Evolutionary conservation across 1,284 basidiomycete species (phyloP), one percentile per base, ranked within the genome.

Genomic region (Apiotrichum veenhuisii): DNA sequence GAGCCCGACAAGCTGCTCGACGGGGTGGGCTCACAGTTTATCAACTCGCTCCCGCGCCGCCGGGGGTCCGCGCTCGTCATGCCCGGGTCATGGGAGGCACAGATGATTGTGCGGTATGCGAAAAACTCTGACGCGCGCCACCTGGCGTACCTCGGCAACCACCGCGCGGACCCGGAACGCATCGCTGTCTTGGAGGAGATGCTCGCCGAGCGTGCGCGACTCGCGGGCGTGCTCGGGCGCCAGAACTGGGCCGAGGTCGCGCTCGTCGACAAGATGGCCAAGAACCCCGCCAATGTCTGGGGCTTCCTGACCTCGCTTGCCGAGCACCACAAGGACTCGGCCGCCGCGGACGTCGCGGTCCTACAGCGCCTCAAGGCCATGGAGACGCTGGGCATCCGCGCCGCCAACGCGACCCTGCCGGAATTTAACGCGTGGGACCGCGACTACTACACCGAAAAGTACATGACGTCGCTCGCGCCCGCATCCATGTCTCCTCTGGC

Each of bases 181-280:
- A 60, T 78, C 58, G 79, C 83, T 25, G 82, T 85, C 5, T 75
- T 97, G 38, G 92, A 96, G 64, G 77, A 77, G n/a, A 79, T 97
- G 54, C 77, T 98, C 20, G 79, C 80, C 34, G 84, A 85, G 45
- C 83, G 93, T 23, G 87, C 86, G 10, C 83, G 91, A 67, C 80
- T 95, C 11, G 91, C 93, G 1, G 82, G 79, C 25, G 78, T 96
- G 20, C 86, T 94, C 20, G 92, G 93, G 10, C 84, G 85, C 66
- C 80, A 85, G 43, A 92, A 87, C 62, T 97, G 84, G 79, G 89
- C 85, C 0, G 84, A 89, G 58, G 87, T 95, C 81, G 84, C 86
- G 1, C 80, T 96, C 9, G 83, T 84, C 30, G 92, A 96, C 76
- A 97, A 95, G 79, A 97, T 97, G 93, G 92, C 91, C 5, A 90